Evolutionary conservation across 345 rosid species (phyloP), one percentile per base, ranked within the genome.

Genomic region (Theobroma cacao): DNA sequence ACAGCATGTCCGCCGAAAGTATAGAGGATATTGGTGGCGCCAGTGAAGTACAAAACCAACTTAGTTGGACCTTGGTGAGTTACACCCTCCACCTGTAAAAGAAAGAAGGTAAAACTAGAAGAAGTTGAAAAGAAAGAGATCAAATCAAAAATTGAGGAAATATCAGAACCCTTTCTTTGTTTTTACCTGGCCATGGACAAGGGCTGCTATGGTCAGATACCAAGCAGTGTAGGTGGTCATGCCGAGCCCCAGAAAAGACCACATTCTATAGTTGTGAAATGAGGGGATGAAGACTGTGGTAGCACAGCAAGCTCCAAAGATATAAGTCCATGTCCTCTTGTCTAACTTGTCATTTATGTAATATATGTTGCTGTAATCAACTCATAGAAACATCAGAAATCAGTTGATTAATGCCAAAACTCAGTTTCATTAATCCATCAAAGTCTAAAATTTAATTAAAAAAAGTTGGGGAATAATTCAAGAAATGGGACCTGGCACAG

Each of bases 161-260:
- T 48, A 78, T 72, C 64, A n/a, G 56, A n/a, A 6, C 41, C 38
- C 36, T 59, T 47, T 48, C 1, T 26, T 22, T 20, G 11, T 14
- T 50, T 1, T 66, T 76, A 91, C 93, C 93, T 86, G 93, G 84
- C 98, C 98, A 33, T 90, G 90, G 74, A 79, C 83, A 31, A 91
- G 38, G 75, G 94, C 80, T 1, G 92, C 96, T 1, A 86, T 78
- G 75, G 98, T 88, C 75, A 93, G 2, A 84, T 91, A 91, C 98
- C 98, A 93, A n/a, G 98, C 98, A 11, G 98, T 91, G 81, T 88
- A 93, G 45, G 98, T 86, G 64, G 98, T 91, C 98, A 93, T 93
- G 36, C 87, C 92, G 67, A 93, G 93, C 13, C 96, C 96, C 58
- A 93, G 89, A 78, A 93, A 91, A 22, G 98, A 89, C 98, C 98